phyloP scores from a whole-genome alignment of 2,329 filamentous ascomycete species.

The Geosmithia putterillii region DNA sequence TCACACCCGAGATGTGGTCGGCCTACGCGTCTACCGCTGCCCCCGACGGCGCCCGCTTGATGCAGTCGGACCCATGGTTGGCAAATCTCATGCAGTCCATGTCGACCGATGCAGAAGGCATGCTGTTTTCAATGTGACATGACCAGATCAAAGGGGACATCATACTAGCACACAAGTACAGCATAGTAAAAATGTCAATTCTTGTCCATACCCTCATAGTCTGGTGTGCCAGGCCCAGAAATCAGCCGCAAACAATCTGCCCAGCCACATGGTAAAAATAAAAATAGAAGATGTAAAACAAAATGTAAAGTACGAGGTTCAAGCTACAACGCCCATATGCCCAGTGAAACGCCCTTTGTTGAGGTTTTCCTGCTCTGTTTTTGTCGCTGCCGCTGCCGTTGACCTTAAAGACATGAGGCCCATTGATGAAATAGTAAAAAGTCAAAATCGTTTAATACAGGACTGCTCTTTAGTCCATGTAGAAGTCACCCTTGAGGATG shows the following conservation, averaged over 20 bases:
- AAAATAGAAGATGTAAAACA: neutral
- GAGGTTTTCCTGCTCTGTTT: neutral
- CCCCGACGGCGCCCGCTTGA: slow-evolving; percentile 18
- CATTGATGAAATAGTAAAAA: no score
- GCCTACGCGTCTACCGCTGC: slow-evolving; percentile 13
- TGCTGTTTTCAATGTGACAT: neutral
- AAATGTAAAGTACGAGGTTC: neutral
- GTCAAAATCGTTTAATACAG: no score
- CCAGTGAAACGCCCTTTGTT: neutral
- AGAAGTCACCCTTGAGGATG: slow-evolving; percentile 94
- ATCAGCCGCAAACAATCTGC: neutral
- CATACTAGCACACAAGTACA: no score
- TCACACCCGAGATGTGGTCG: slow-evolving; percentile 15
- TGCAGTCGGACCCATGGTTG: slow-evolving; percentile 27
- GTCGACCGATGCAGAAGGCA: neutral
- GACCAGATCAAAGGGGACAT: no score
- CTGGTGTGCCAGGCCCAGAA: no score
- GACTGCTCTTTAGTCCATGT: slow-evolving; percentile 97
- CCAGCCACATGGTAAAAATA: neutral
- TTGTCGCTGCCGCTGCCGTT: neutral
- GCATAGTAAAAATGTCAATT: no score
- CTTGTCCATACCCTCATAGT: no score
- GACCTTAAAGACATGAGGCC: no score
- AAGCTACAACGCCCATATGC: neutral
- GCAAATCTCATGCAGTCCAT: no score